phyloP scores from a whole-genome alignment of 2,329 filamentous ascomycete species.

The Colletotrichum lindemuthianum region DNA sequence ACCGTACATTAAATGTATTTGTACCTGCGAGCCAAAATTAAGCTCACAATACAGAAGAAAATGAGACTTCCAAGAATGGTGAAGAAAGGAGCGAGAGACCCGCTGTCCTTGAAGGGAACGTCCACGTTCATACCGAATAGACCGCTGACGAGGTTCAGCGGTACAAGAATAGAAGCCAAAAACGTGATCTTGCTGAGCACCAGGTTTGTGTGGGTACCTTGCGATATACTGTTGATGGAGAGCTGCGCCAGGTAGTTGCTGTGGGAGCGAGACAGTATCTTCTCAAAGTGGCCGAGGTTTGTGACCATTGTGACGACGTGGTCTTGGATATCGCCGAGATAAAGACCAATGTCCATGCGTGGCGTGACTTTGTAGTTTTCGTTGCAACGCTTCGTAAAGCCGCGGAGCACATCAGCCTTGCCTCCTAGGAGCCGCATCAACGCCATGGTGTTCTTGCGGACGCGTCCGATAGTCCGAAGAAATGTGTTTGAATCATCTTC shows the following conservation, averaged over 20 bases:
- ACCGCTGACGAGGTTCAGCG: constrained; percentile 90
- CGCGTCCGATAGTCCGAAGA: constrained; percentile 86
- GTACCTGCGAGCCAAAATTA: constrained; percentile 56
- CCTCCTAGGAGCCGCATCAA: constrained; percentile 92
- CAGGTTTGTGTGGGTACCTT: constrained; percentile 88
- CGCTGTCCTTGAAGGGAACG: constrained; percentile 70
- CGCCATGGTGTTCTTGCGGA: constrained; percentile 94
- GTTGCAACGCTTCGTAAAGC: constrained; percentile 98
- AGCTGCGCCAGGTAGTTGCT: constrained; percentile 97
- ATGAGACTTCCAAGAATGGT: constrained; percentile 64
- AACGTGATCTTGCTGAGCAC: constrained; percentile 95
- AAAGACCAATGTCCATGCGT: constrained; percentile 94
- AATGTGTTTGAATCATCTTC: constrained; percentile 90
- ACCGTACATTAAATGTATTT: constrained; percentile 53
- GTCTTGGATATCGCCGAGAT: constrained; percentile 97
- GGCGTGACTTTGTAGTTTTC: constrained; percentile 96
- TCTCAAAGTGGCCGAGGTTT: constrained; percentile 94
- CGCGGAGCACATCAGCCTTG: constrained; percentile 97
- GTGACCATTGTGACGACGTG: constrained; percentile 99
- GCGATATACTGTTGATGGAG: constrained; percentile 88
- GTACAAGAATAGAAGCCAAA: constrained; percentile 93
- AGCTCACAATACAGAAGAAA: constrained; percentile 58
- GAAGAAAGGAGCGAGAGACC: constrained; percentile 65
- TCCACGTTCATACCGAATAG: constrained; percentile 89
- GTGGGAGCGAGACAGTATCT: constrained; percentile 94